Evolutionary conservation across 495 filamentous ascomycete species (phyloP).

Genomic region (Aspergillus sclerotioniger): DNA sequence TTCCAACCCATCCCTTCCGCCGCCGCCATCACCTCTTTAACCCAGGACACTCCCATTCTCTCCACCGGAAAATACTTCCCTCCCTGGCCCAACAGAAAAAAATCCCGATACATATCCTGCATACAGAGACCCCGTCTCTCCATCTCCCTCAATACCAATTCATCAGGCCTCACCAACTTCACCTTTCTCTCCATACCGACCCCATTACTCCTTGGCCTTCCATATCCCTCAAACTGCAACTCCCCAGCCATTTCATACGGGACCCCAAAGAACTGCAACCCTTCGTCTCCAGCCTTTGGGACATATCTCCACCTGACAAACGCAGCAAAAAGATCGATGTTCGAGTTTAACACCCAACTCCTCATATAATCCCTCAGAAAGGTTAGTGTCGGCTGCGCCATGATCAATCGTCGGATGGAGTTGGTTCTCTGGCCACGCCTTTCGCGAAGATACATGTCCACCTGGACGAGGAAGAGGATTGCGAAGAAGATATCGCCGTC

Average conservation of each 20-base stretch:
- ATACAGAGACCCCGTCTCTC: slow-evolving; percentile 45
- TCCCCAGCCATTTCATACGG: slow-evolving; percentile 45
- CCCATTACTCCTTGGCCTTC: slow-evolving; percentile 20
- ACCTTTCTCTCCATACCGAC: background rate
- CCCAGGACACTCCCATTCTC: slow-evolving; percentile 7
- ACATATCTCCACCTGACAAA: slow-evolving; percentile 38
- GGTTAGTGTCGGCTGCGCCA: slow-evolving; percentile 56
- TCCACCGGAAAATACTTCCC: background rate
- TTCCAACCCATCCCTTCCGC: background rate
- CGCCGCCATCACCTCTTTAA: slow-evolving; percentile 6
- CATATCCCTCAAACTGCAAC: slow-evolving; percentile 52
- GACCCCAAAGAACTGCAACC: slow-evolving; percentile 44
- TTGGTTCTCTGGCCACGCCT: slow-evolving; percentile 39
- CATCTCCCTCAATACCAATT: slow-evolving; percentile 53
- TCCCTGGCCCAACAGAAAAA: slow-evolving; percentile 31
- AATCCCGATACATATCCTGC: slow-evolving; percentile 38
- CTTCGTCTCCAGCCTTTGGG: slow-evolving; percentile 9
- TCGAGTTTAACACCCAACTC: slow-evolving; percentile 32
- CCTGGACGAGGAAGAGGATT: slow-evolving; percentile 58
- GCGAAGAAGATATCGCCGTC: slow-evolving; percentile 53
- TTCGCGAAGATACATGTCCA: slow-evolving; percentile 58
- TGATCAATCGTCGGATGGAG: slow-evolving; percentile 50
- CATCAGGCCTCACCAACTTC: slow-evolving; percentile 51
- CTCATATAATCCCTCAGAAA: slow-evolving; percentile 50
- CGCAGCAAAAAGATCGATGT: slow-evolving; percentile 43